A percentile compares a stretch with the other conserved stretches of the same genome.
These are phyloP conservation scores for Fusarium sp. DNA, from an alignment of 2,329 filamentous ascomycete species.

Conservation along the genomic window DNA sequence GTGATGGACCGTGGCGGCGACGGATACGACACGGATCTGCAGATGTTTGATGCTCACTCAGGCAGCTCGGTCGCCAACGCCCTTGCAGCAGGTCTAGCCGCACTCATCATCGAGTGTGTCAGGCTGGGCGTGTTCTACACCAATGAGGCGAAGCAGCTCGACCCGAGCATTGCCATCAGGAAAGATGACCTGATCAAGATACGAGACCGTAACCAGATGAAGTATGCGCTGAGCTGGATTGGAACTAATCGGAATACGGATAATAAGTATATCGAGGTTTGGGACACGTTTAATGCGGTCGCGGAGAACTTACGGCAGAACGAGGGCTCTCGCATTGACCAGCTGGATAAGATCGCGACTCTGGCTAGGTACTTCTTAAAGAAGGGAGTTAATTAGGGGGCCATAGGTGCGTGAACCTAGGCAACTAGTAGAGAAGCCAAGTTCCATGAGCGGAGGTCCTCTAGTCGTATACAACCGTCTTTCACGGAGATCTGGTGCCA, in stretches of 20 bases:
- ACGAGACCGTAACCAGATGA: background rate
- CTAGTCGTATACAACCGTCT: no score
- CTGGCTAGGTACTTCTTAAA: slow-evolving; percentile 12
- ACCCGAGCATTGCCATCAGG: background rate
- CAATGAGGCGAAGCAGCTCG: background rate
- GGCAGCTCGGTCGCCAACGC: slow-evolving; percentile 26
- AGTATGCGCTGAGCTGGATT: background rate
- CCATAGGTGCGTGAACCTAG: no score
- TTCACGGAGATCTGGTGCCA: no score
- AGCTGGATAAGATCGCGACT: slow-evolving; percentile 9
- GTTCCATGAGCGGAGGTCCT: no score
- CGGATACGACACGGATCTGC: slow-evolving; percentile 6
- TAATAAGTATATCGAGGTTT: slow-evolving; percentile 12
- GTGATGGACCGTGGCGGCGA: slow-evolving; percentile 9
- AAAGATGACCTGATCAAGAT: background rate
- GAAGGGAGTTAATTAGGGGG: background rate
- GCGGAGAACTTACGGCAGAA: slow-evolving; percentile 4
- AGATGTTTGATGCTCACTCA: slow-evolving; percentile 13
- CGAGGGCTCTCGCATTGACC: slow-evolving; percentile 13
- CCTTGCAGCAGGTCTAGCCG: slow-evolving; percentile 17
- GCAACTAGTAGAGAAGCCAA: no score
- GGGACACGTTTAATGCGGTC: background rate
- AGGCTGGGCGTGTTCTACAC: slow-evolving; percentile 16
- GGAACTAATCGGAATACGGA: slow-evolving; percentile 14
- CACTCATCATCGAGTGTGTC: slow-evolving; percentile 22